Base-by-base conservation (phyloP, 176 grass and related monocot species). In the Thalia dealbata region DNA sequence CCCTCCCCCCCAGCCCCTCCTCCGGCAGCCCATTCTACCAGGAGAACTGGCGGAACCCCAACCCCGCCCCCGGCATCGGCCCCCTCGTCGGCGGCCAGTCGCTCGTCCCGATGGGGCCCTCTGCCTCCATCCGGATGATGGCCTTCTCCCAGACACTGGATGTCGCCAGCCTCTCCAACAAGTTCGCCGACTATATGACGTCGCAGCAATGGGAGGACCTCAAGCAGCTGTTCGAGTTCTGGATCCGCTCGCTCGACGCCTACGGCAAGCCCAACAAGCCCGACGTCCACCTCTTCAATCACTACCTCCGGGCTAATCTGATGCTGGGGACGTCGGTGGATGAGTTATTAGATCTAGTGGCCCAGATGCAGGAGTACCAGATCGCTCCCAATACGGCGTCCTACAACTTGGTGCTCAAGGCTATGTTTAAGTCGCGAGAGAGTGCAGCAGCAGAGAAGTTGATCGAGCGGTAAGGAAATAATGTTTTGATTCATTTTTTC, bases 271-370 rank as follows among this genome's bases (percentile, higher is more conserved):
- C 90, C 41, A 99, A 99, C 52, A 89, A 83, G 61, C 88, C 95
- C 10, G 90, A 95, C 76, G 88, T 89, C 25, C 81, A 95, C 71
- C 90, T 99, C 58, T 99, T 84, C 82, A 99, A 95, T 80, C 87
- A 99, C 78, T 91, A 91, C 78, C 81, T 99, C 48, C 84, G 88
- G 45, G 90, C 88, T 14, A 82, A 76, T 30, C 84, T 95, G 77
- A 95, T 93, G 90, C 6, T 75, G 58, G 81, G 71, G n/a, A 84
- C 85, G 6, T 12, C 21, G 11, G 80, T 90, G 14, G 76, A 76
- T 32, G 82, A 87, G 61, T 77, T 95, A 72, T 83, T 95, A 35
- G 90, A 99, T 73, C 81, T 95, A 35, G 85, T 85, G 19, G 85
- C 91, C 14, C 81, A 88, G 83, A 93, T 99, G 95, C 87, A 81